Base-by-base conservation (phyloP, 108 stramenopile genomes). In the Hondaea fermentalgiana region DNA sequence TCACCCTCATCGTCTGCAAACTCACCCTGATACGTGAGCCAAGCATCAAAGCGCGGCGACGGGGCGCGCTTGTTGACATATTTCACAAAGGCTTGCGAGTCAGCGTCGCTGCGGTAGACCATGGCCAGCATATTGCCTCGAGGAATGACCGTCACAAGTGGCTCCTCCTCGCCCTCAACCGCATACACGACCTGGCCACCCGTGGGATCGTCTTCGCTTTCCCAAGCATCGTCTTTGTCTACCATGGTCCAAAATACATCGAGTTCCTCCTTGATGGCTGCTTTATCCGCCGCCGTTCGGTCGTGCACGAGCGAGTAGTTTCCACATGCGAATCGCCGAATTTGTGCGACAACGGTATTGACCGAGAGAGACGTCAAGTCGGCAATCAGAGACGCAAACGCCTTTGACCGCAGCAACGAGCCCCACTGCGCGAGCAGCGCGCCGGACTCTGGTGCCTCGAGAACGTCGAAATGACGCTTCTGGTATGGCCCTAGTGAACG, bases 51-150 rank as follows among this genome's bases (percentile, higher is more conserved):
- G 5, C 89, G 87, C 0, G 29, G 42, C 12, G 49, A 42, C 43
- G 87, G 87, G 16, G 87, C 87, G 5, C 21, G 17, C 29, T 49
- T 42, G 87, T 88, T 89, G 87, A 89, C 89, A 60, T 89, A 89
- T 42, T 89, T 89, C 5, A 89, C 89, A 87, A 89, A 89, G 21
- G 89, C 72, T 14, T 83, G 88, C 28, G 44, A 16, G 42, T 28
- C 88, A 8, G 28, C 58, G 4, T 87, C 53, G 17, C 35, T 25
- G 29, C 87, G 87, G 35, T 29, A 58, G 16, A 89, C 72, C 29
- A 89, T 19, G 17, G 76, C 28, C 4, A 89, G 89, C 89, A 44
- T 23, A 51, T 89, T 89, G 21, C 51, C 55, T 14, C 44, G 25
- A 5, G 76, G 83, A 5, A 58, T 44, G 21, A 89, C 76, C 5